Evolutionary conservation across 257 asterid species (phyloP).

Genomic region (Solanum virginianum): DNA sequence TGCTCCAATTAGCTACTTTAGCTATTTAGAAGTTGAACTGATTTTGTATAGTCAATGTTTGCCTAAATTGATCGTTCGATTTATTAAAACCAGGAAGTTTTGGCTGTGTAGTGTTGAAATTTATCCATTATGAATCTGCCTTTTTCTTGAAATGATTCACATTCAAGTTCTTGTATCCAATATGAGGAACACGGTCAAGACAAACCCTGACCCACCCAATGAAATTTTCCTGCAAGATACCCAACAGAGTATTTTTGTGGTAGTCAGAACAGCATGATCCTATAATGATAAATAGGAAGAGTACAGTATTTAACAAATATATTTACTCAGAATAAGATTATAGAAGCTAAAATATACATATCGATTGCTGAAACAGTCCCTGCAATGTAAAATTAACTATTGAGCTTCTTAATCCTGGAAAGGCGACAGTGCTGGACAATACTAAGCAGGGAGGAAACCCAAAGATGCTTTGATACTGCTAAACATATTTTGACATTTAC

Average conservation of each 20-base stretch:
- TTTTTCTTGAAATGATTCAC: not conserved
- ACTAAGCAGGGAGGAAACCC: not conserved
- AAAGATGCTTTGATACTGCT: not conserved
- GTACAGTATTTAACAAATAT: not conserved
- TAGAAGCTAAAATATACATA: not conserved
- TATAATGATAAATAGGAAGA: conserved; percentile 2
- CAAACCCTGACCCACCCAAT: not conserved
- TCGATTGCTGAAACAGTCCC: not conserved
- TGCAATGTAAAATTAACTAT: not conserved
- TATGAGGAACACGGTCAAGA: not conserved
- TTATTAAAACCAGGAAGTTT: not conserved
- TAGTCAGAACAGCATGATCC: conserved; percentile 78
- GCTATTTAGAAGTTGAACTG: not conserved
- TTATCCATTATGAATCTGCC: not conserved
- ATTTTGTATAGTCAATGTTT: not conserved
- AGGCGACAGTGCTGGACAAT: not conserved
- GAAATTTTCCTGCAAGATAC: conserved; percentile 19
- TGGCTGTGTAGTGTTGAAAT: not conserved
- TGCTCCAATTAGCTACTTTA: not conserved
- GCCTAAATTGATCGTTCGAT: not conserved
- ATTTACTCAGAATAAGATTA: not conserved
- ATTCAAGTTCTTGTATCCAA: not conserved
- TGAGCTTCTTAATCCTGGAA: not conserved
- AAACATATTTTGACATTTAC: not conserved
- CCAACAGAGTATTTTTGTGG: conserved; percentile 61